Base-by-base conservation (phyloP, 2,329 filamentous ascomycete genomes). In the Pseudogymnoascus destructans region DNA sequence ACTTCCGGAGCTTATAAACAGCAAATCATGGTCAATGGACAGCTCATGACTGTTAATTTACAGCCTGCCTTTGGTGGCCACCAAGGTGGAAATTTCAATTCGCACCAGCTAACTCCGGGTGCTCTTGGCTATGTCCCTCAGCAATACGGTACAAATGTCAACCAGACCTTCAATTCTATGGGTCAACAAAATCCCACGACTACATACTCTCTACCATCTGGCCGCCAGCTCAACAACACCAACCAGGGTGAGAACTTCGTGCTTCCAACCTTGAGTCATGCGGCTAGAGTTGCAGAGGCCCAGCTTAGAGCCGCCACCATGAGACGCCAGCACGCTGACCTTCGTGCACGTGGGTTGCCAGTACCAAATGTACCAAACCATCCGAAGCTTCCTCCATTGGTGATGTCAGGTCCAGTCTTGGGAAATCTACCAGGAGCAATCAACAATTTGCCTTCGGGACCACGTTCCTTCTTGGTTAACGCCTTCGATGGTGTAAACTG, bases 251-350 rank as follows among this genome's bases (percentile, higher is more conserved):
- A 4, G 23, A 52, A 52, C 23, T 52, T 17, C 4, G 25, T 52
- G 46, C 25, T 52, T 3, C 46, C 46, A 13, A 30, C n/a, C 15
- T 17, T 52, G n/a, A 52, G 25, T 13, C 46, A 52, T 52, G 46
- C n/a, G 21, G 23, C 46, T 4, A 52, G 25, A 52, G 46, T 52
- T 11, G 46, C 46, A 19, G 46, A 52, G 17, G 46, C 46, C 46
- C 46, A 52, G 46, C 46, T 52, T 52, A 52, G 46, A 30, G 46
- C 46, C 19, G 46, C 46, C 15, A 52, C 46, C 25, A 52, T 52
- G 46, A 52, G 46, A 52, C 46, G 46, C 46, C 46, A 52, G 46
- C 46, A 52, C 9, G 46, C 46, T 17, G 46, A 52, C 7, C 46
- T 52, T 13, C 46, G 46, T 30, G 46, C 46, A 52, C 46, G 46